Percentiles rank a stretch among this genome's conserved stretches.
Evolutionary conservation across 1,284 basidiomycete species (phyloP).

Genomic region (Baeospora myosura): DNA sequence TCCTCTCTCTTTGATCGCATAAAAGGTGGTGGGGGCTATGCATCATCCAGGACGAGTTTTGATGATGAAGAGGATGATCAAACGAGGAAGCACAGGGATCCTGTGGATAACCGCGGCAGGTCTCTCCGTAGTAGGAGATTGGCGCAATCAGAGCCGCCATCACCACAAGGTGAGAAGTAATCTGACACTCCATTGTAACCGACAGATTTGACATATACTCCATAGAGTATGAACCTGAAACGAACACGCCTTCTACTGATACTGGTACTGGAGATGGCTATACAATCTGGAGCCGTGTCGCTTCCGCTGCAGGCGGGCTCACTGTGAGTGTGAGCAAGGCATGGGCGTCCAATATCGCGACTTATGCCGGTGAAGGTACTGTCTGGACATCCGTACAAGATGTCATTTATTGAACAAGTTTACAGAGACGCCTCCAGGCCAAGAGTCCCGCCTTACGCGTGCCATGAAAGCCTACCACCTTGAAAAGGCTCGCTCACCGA

Average conservation of each 20-base stretch:
- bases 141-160: constrained; percentile 1
- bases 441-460: constrained; percentile 54
- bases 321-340: constrained; percentile 52
- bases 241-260: constrained; percentile 2
- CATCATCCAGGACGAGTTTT: constrained; percentile 38
- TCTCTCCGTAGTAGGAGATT: too few relatives aligned
- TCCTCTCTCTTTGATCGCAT: constrained; percentile 23
- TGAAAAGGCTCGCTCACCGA: constrained; percentile 45
- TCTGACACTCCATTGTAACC: too few relatives aligned
- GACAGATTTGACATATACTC: too few relatives aligned
- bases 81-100: constrained; percentile 8
- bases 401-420: background rate
- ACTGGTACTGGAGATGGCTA: constrained; percentile 30
- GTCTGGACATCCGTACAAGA: background rate
- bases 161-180: constrained; percentile 13
- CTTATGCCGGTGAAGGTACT: constrained; percentile 43
- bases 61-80: constrained; percentile 16
- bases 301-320: constrained; percentile 44
- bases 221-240: background rate
- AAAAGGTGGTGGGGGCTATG: constrained; percentile 20
- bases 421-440: constrained; percentile 47
- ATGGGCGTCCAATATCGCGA: constrained; percentile 39
- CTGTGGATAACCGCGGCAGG: too few relatives aligned
- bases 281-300: constrained; percentile 49
- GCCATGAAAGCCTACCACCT: constrained; percentile 64